Evolutionary conservation across 305 asterid genomes (phyloP), one percentile per base, ranked within the genome.

Genomic region (Ajuga reptans): DNA sequence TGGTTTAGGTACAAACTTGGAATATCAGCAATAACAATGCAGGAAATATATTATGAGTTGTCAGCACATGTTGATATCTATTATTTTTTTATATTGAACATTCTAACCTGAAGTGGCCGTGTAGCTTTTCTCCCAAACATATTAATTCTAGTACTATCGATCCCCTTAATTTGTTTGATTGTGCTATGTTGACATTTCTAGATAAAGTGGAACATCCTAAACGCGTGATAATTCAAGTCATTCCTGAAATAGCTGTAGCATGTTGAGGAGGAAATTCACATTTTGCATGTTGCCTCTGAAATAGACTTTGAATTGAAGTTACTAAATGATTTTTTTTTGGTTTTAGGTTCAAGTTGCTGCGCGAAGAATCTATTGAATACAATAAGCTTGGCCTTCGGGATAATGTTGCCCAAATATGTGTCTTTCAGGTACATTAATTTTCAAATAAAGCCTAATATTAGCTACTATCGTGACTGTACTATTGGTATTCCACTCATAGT

Each of bases 331-430:
- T 21, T 21, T 21, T 21, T 21, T 60, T 69, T 33, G 77, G 55
- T 83, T 63, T 72, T 69, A 93, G 99, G 79, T 93, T 93, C 91
- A 93, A 89, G 87, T 72, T 93, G 91, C 66, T 89, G 80, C 87
- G 81, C 68, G 99, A 91, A 75, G 99, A 93, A 74, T 87, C 87
- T 64, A 78, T 93, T 77, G 96, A 93, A 79, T 93, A 79, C 78
- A 82, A 67, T 74, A 83, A 81, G 81, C 84, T 84, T 74, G 95
- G 92, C 57, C 96, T 93, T 66, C 92, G 99, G 76, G 92, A 91
- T 78, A 93, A 93, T 83, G 97, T 93, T 73, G 96, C 97, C 72
- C 99, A 93, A 82, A 93, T 91, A 84, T 89, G 93, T 72, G 97
- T 91, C 33, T 82, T 93, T 75, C 91, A 93, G 99, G 99, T 90